Base-by-base conservation (phyloP, 176 grass and related monocot genomes). In the Hordeum vulgare region DNA sequence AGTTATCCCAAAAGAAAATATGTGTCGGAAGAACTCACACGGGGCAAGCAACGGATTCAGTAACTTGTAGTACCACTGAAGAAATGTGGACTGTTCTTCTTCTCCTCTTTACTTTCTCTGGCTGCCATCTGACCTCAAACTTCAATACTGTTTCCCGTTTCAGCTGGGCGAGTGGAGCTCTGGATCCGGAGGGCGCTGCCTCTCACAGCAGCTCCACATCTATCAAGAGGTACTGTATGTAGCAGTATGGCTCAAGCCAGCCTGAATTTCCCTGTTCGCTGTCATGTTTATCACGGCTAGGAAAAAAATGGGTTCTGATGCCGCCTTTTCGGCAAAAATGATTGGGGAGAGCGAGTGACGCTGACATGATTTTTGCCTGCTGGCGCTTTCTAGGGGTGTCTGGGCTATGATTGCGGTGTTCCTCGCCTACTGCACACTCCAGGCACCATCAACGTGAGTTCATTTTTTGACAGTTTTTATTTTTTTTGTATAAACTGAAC, bases 391-490 rank as follows among this genome's bases (percentile, higher is more conserved):
- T 69, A 99, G 96, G 91, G 96, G 96, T 39, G 90, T 99, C 61
- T 94, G 90, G 93, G 91, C 96, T 31, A 99, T 99, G 96, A 99
- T 99, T 83, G 93, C 85, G 1, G 96, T 99, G 29, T 96, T 94
- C 83, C 87, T 99, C 56, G 96, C 94, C 74, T 99, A 99, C 67
- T 99, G 93, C 61, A 96, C 90, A 25, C 93, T 99, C 75, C 96
- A 99, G 57, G 96, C 96, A 61, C 93, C 96, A 92, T 96, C 96
- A 23, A 99, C 96, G 96, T 99, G 80, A 99, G 89, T 59, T 12
- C 29, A 31, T 45, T 41, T 6, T 6, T 15, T 58, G 26, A 66
- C 10, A 44, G 23, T 26, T 47, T 58, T 14, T 40, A 33, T 7
- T 51, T 44, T 11, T 33, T 64, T 4, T 47, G 47, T 28, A 17